Conservation (phyloP, 176 grass and related monocot genomes). For the Oryza meyeriana region DNA sequence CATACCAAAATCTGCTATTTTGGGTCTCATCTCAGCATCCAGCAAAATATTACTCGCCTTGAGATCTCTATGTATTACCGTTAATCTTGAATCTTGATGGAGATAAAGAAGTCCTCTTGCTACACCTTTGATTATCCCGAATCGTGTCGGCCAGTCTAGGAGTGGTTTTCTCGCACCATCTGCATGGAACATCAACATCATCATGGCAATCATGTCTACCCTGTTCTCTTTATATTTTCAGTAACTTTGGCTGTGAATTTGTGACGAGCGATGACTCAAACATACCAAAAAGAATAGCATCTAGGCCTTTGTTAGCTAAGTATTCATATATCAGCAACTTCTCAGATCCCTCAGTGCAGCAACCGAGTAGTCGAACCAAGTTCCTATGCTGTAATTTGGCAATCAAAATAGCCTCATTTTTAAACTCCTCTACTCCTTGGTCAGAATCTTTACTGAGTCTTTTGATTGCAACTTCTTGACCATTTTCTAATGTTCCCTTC, state of each 20-base stretch:
- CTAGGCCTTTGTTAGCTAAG: conserved; percentile 37
- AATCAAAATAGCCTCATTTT: conserved; percentile 32
- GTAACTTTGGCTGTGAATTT: neutral
- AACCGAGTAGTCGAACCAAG: conserved; percentile 43
- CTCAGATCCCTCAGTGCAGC: conserved; percentile 46
- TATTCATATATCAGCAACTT: conserved; percentile 56
- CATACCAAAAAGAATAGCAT: conserved; percentile 43
- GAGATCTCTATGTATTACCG: too few species aligned
- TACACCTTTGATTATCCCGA: conserved; percentile 49
- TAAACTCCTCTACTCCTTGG: conserved; percentile 53
- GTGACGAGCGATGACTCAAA: neutral
- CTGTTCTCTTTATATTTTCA: neutral
- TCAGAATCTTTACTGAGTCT: conserved; percentile 43
- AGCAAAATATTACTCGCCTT: conserved; percentile 60
- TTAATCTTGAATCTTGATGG: conserved; percentile 60
- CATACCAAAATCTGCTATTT: conserved; percentile 72
- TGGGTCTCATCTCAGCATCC: conserved; percentile 51
- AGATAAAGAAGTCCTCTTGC: conserved; percentile 66
- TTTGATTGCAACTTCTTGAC: conserved; percentile 49
- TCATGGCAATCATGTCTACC: neutral
- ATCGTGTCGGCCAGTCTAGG: conserved; percentile 42
- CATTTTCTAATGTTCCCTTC: conserved; percentile 34
- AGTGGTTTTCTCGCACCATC: conserved; percentile 26
- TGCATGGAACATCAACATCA: neutral
- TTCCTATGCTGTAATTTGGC: conserved; percentile 47